Evolutionary conservation across 331 rosid species (phyloP).

Genomic region (Spiraea crenata): DNA sequence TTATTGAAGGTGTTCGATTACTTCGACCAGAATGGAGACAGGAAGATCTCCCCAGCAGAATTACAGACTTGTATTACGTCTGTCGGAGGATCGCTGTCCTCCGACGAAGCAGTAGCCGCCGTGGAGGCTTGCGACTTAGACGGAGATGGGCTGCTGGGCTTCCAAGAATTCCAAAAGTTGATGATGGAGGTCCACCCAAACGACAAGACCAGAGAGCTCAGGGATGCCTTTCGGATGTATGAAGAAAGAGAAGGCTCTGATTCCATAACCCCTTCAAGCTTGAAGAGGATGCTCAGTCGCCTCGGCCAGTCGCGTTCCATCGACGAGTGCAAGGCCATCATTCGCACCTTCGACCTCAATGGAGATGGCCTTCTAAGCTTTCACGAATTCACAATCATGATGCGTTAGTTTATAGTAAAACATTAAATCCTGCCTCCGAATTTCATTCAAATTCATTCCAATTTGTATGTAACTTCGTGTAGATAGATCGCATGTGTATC

Average conservation of each 20-base stretch:
- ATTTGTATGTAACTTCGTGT: too few relatives aligned
- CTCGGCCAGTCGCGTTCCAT: slow-evolving; percentile 31
- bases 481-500: too few relatives aligned
- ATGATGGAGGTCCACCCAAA: slow-evolving; percentile 27
- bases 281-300: slow-evolving; percentile 43
- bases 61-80: slow-evolving; percentile 27
- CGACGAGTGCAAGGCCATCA: slow-evolving; percentile 39
- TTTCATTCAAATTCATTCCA: not conserved
- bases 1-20: slow-evolving; percentile 29
- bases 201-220: slow-evolving; percentile 34
- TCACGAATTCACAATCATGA: slow-evolving; percentile 47
- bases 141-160: slow-evolving; percentile 44
- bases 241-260: slow-evolving; percentile 36
- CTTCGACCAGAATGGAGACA: slow-evolving; percentile 40
- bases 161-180: slow-evolving; percentile 32
- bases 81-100: slow-evolving; percentile 26
- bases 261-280: slow-evolving; percentile 36
- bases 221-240: slow-evolving; percentile 39
- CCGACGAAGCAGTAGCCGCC: slow-evolving; percentile 32
- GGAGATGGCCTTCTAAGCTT: slow-evolving; percentile 51
- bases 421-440: too few relatives aligned
- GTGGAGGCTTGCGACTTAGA: slow-evolving; percentile 32
- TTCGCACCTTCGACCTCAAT: slow-evolving; percentile 37
- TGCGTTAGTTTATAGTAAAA: not conserved
- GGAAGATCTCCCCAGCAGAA: slow-evolving; percentile 41